These are phyloP conservation scores for Linanthus parryae DNA, from an alignment of 148 eudicot species.

Conservation along the genomic window DNA sequence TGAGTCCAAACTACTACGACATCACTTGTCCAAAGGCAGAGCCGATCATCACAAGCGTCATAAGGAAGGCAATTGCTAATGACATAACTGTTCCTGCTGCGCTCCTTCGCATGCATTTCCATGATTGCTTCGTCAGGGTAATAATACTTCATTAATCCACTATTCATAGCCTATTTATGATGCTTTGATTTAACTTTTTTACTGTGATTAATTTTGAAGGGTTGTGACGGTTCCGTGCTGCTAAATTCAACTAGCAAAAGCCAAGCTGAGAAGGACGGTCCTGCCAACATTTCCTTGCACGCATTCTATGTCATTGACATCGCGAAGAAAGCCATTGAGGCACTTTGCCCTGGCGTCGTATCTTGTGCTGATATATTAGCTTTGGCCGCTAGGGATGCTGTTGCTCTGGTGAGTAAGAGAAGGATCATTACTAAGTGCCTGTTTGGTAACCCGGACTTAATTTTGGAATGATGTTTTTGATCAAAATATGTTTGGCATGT, in stretches of 20 bases:
- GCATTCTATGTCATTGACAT: conserved; percentile 63
- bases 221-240: conserved; percentile 85
- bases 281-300: conserved; percentile 66
- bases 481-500: background rate
- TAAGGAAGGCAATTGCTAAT: conserved; percentile 9
- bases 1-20: conserved; percentile 10
- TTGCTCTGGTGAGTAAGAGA: conserved; percentile 42
- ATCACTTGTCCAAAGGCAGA: conserved; percentile 8
- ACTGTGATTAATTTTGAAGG: conserved; percentile 27
- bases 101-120: conserved; percentile 44
- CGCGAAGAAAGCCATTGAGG: conserved; percentile 72
- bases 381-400: conserved; percentile 76
- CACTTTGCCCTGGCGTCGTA: conserved; percentile 70
- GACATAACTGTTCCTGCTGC: conserved; percentile 13
- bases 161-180: background rate
- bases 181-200: background rate
- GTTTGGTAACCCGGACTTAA: background rate
- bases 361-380: conserved; percentile 90
- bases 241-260: conserved; percentile 41
- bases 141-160: background rate
- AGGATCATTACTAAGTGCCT: too few species aligned
- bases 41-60: conserved; percentile 1
- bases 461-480: background rate
- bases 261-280: conserved; percentile 59
- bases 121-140: conserved; percentile 46